Base-by-base conservation (phyloP, 2,329 filamentous ascomycete species). In the Lachnellula subtilissima region DNA sequence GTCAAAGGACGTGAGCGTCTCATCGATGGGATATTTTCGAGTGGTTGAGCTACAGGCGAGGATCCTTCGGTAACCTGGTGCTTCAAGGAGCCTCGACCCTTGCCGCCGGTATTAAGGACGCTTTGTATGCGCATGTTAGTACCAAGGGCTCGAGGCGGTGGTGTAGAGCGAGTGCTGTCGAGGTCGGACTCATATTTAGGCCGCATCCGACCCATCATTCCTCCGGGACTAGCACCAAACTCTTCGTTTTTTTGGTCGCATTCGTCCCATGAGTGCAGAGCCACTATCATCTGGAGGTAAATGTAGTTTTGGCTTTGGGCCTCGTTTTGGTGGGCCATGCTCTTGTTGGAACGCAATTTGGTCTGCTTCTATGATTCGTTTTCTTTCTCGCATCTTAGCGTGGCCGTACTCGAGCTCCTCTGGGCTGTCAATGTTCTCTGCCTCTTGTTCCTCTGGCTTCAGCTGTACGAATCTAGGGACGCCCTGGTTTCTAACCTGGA, bases 1-100 rank as follows among this genome's bases (percentile, higher is more conserved):
- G 89, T 94, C 0, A 90, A 82, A 2, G 89, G 89, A 1, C 89
- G 81, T 8, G 86, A 84, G 67, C 91, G 86, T 55, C 82, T 75
- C 19, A 77, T 75, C 19, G 63, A 47, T 61, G 50, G 69, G 64
- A 56, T 60, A 36, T 58, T 61, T 37, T 73, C 70, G 5, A 48
- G 45, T 11, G 70, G 69, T 36, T 85, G 84, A 14, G 80, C 75
- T 19, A 78, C 80, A 6, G 84, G 83, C 2, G 84, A 86, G 0
- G 83, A 85, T 15, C 75, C 81, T 56, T 86, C 83, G 28, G 82
- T 76, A 23, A 84, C 76, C 61, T 83, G 78, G 61, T 85, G 80
- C 66, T 84, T 85, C 43, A 85, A 73, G 2, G 76, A 70, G 5
- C 75, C 77, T 2, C 77, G 75, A 32, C 76, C 60, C 48, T 67